Evolutionary conservation across 1,284 basidiomycete species (phyloP).

Genomic region (Volvariella surrecta): DNA sequence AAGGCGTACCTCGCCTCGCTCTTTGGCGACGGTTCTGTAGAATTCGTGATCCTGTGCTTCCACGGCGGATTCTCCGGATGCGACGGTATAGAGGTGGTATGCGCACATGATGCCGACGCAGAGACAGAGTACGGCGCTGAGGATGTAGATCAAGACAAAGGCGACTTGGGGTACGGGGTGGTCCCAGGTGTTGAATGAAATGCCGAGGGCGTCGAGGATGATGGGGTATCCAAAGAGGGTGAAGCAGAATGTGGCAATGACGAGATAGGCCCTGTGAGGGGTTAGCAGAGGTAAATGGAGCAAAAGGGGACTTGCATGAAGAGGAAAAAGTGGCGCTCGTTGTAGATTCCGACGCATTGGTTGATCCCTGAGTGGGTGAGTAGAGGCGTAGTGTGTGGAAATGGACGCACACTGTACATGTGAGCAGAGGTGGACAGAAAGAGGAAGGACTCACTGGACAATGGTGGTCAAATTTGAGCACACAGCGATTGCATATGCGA

Average conservation of each 20-base stretch:
- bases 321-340: conserved; percentile 92
- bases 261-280: conserved; percentile 59
- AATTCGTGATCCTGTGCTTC: conserved; percentile 85
- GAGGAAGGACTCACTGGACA: conserved; percentile 60
- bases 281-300: background rate
- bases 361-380: conserved; percentile 91
- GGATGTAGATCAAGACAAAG: conserved; percentile 74
- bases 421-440: background rate
- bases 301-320: conserved; percentile 64
- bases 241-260: conserved; percentile 50
- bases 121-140: conserved; percentile 65
- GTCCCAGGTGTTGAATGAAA: conserved; percentile 46
- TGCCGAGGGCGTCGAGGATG: conserved; percentile 51
- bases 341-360: conserved; percentile 92
- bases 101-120: conserved; percentile 75
- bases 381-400: too few relatives aligned
- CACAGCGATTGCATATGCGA: conserved; percentile 85
- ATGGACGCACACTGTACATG: conserved; percentile 39
- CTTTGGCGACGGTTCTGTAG: conserved; percentile 65
- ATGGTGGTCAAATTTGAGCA: conserved; percentile 93
- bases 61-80: conserved; percentile 83
- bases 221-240: conserved; percentile 49
- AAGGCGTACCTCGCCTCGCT: conserved; percentile 58
- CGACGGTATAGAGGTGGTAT: conserved; percentile 77
- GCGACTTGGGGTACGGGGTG: conserved; percentile 58